Percentiles rank a stretch among this genome's conserved stretches.
Conservation (phyloP, 768 basidiomycete species). For the Cystofilobasidium bisporidii region DNA sequence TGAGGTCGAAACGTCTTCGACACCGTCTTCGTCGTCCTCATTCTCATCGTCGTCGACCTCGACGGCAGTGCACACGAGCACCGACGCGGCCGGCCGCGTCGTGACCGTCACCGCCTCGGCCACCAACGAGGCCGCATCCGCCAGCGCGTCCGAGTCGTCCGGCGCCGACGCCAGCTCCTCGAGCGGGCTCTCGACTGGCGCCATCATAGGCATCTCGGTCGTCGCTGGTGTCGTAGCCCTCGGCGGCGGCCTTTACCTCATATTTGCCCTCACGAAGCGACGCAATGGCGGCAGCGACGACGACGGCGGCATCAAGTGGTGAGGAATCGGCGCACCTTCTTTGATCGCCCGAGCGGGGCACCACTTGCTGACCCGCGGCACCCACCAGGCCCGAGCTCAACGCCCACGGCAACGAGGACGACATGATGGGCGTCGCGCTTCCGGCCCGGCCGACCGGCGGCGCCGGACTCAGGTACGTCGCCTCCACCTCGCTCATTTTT, state of each 20-base stretch:
- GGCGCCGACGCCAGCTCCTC: neutral
- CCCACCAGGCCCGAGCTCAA: slow-evolving; percentile 27
- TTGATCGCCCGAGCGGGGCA: neutral
- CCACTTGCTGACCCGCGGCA: too few species aligned
- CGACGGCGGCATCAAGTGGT: slow-evolving; percentile 26
- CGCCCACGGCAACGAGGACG: slow-evolving; percentile 25
- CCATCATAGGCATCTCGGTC: slow-evolving; percentile 27
- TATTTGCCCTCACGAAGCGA: slow-evolving; percentile 18
- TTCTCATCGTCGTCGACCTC: neutral
- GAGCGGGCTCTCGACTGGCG: slow-evolving; percentile 23
- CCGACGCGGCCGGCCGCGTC: slow-evolving; percentile 11
- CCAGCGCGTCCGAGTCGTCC: neutral
- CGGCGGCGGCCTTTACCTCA: slow-evolving; percentile 18
- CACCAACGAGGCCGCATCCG: neutral
- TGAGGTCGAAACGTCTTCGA: neutral
- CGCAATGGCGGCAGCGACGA: slow-evolving; percentile 23
- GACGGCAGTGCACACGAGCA: neutral
- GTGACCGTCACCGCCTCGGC: slow-evolving; percentile 13
- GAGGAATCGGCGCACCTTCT: too few species aligned
- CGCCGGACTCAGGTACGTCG: slow-evolving; percentile 25
- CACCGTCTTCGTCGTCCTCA: neutral
- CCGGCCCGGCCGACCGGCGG: slow-evolving; percentile 28
- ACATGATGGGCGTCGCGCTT: slow-evolving; percentile 24
- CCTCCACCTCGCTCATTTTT: too few species aligned
- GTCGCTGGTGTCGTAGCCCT: slow-evolving; percentile 24